Conservation (phyloP, 2,329 filamentous ascomycete species). For the Tympanopsis confertula region DNA sequence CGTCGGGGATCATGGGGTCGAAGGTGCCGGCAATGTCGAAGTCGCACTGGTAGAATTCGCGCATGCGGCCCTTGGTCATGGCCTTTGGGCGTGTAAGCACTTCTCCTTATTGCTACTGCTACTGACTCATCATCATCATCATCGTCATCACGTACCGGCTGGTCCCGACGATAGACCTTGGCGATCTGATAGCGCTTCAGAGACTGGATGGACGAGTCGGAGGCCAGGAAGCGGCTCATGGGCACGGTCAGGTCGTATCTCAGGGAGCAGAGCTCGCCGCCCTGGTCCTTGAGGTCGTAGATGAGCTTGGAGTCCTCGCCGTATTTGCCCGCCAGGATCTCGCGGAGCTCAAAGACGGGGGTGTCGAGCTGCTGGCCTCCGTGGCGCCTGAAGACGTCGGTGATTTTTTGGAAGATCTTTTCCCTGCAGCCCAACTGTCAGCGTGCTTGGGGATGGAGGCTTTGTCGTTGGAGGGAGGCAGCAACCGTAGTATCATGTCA, state of each 20-base stretch:
- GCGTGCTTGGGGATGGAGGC: too few relatives aligned
- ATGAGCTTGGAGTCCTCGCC: conserved; percentile 88
- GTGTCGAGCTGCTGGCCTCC: conserved; percentile 72
- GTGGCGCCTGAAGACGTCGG: conserved; percentile 71
- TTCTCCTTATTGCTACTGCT: too few relatives aligned
- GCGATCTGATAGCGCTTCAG: conserved; percentile 94
- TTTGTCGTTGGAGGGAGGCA: too few relatives aligned
- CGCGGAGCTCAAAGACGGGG: conserved; percentile 73
- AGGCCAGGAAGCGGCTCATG: conserved; percentile 83
- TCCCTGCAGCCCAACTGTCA: not conserved
- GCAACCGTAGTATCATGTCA: too few relatives aligned
- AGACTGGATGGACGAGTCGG: conserved; percentile 70
- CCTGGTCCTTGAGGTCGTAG: conserved; percentile 78
- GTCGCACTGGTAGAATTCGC: conserved; percentile 95
- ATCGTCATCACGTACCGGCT: too few relatives aligned
- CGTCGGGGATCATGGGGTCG: conserved; percentile 85
- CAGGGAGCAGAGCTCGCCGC: conserved; percentile 72
- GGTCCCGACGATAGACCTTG: conserved; percentile 76
- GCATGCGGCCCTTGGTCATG: conserved; percentile 83
- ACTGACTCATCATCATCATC: too few relatives aligned
- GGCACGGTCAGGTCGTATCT: conserved; percentile 83
- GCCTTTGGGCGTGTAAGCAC: too few relatives aligned
- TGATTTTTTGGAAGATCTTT: conserved; percentile 29
- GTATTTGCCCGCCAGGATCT: conserved; percentile 81
- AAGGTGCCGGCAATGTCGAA: conserved; percentile 85